These are phyloP conservation scores for Alternaria gaisen DNA, from an alignment of 2,329 filamentous ascomycete genomes.

Conservation along the genomic window DNA sequence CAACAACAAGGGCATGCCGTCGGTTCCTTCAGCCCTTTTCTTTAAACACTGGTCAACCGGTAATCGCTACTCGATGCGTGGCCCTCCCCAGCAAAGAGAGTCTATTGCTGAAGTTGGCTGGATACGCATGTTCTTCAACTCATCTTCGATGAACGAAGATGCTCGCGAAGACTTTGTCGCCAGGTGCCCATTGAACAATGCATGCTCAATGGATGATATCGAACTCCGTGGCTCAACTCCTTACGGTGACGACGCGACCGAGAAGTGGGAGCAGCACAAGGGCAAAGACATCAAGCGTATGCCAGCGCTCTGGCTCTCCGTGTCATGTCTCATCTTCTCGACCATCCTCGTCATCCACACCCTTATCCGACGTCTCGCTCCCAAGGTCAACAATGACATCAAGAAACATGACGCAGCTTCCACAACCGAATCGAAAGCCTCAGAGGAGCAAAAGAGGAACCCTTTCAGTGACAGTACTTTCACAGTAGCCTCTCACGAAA, in stretches of 20 bases:
- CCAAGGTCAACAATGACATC: slow-evolving; percentile 14
- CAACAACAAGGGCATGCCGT: slow-evolving; percentile 48
- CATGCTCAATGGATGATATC: slow-evolving; percentile 50
- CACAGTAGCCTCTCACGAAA: slow-evolving; percentile 1
- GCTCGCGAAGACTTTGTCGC: slow-evolving; percentile 14
- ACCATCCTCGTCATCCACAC: slow-evolving; percentile 43
- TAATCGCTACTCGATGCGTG: slow-evolving; percentile 56
- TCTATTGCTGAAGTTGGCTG: slow-evolving; percentile 56
- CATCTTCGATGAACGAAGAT: slow-evolving; percentile 49
- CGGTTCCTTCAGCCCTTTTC: slow-evolving; percentile 54
- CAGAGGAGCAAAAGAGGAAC: slow-evolving; percentile 9
- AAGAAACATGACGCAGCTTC: background rate
- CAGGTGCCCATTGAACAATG: slow-evolving; percentile 19
- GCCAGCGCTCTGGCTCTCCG: slow-evolving; percentile 45
- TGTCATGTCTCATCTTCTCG: slow-evolving; percentile 41
- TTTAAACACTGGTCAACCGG: slow-evolving; percentile 61
- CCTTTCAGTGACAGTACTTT: slow-evolving; percentile 14
- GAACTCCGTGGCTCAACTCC: slow-evolving; percentile 46
- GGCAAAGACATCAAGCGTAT: slow-evolving; percentile 35
- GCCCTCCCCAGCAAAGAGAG: slow-evolving; percentile 51
- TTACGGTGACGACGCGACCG: slow-evolving; percentile 30
- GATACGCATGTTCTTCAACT: slow-evolving; percentile 62
- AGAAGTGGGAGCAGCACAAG: slow-evolving; percentile 43
- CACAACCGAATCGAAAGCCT: background rate
- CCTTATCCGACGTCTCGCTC: slow-evolving; percentile 35